phyloP scores from a whole-genome alignment of 2,329 filamentous ascomycete species.

The Phoma sp. region DNA sequence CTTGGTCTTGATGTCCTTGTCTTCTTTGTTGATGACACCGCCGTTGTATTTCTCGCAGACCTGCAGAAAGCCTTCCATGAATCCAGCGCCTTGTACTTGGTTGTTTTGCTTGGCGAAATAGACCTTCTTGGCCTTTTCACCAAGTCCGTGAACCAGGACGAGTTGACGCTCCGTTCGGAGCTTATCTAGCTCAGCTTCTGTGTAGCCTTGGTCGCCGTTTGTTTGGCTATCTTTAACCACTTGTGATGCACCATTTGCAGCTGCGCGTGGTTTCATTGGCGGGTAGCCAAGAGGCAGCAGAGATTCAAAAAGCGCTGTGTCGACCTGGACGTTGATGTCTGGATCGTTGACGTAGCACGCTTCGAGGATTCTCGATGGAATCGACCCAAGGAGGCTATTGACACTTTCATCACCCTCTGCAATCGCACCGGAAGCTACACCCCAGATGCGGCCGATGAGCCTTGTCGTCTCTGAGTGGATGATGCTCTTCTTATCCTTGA shows the following conservation, averaged over 20 bases:
- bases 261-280: slow-evolving; percentile 65
- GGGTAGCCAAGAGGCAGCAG: slow-evolving; percentile 91
- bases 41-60: slow-evolving; percentile 91
- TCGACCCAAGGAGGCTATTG: slow-evolving; percentile 75
- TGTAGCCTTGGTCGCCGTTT: slow-evolving; percentile 53
- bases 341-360: slow-evolving; percentile 88
- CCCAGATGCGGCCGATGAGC: slow-evolving; percentile 86
- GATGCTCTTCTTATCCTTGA: slow-evolving; percentile 81
- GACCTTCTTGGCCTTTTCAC: slow-evolving; percentile 79
- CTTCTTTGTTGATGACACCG: slow-evolving; percentile 76
- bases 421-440: slow-evolving; percentile 88
- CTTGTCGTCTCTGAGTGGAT: slow-evolving; percentile 89
- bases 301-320: slow-evolving; percentile 84
- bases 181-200: slow-evolving; percentile 70
- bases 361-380: slow-evolving; percentile 85
- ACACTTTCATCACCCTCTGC: slow-evolving; percentile 81
- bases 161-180: slow-evolving; percentile 86
- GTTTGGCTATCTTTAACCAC: slow-evolving; percentile 65
- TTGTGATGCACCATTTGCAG: slow-evolving; percentile 64
- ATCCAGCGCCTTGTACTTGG: slow-evolving; percentile 76
- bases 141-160: slow-evolving; percentile 79
- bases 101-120: slow-evolving; percentile 87
- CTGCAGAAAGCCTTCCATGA: slow-evolving; percentile 77
- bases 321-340: slow-evolving; percentile 84
- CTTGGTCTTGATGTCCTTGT: slow-evolving; percentile 71